Percentiles rank a stretch among this genome's conserved stretches.
These are phyloP conservation scores for Pterulicium gracile DNA, from an alignment of 1,284 basidiomycete genomes.

Conservation along the genomic window DNA sequence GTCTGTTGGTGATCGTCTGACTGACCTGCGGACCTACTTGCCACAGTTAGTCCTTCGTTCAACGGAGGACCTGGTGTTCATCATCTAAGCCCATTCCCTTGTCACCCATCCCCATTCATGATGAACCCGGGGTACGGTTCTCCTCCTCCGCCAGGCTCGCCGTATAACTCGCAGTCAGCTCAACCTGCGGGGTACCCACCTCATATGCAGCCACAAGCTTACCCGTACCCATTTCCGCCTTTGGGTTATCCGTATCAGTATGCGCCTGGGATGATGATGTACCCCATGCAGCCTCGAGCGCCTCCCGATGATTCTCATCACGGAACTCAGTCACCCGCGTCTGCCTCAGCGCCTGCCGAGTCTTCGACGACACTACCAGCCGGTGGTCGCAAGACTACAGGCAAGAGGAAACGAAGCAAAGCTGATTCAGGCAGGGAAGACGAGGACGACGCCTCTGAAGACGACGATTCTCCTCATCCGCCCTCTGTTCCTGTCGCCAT, in stretches of 20 bases:
- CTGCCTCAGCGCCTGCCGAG: constrained; percentile 24
- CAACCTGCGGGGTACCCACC: constrained; percentile 16
- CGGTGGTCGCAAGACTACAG: constrained; percentile 33
- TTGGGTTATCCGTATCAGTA: constrained; percentile 52
- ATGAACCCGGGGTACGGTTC: constrained; percentile 33
- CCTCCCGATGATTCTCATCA: constrained; percentile 23
- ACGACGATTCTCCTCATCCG: constrained; percentile 24
- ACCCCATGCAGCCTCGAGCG: constrained; percentile 30
- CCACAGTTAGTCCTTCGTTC: constrained; percentile 23
- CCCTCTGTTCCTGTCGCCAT: not conserved
- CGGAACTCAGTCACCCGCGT: constrained; percentile 16
- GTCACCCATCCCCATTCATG: constrained; percentile 46
- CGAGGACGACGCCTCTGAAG: constrained; percentile 41
- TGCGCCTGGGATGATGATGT: constrained; percentile 58
- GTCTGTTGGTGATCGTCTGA: too few relatives aligned
- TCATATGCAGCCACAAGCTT: constrained; percentile 23
- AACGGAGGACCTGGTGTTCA: constrained; percentile 26
- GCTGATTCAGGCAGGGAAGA: constrained; percentile 28
- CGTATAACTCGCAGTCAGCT: not conserved
- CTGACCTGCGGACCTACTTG: too few relatives aligned
- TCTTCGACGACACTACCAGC: constrained; percentile 15
- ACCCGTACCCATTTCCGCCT: constrained; percentile 36
- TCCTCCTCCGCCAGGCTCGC: constrained; percentile 18
- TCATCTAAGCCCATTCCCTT: constrained; percentile 52
- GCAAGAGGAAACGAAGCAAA: constrained; percentile 49